Conservation (phyloP, 176 grass and related monocot genomes). For the Avena atlantica region DNA sequence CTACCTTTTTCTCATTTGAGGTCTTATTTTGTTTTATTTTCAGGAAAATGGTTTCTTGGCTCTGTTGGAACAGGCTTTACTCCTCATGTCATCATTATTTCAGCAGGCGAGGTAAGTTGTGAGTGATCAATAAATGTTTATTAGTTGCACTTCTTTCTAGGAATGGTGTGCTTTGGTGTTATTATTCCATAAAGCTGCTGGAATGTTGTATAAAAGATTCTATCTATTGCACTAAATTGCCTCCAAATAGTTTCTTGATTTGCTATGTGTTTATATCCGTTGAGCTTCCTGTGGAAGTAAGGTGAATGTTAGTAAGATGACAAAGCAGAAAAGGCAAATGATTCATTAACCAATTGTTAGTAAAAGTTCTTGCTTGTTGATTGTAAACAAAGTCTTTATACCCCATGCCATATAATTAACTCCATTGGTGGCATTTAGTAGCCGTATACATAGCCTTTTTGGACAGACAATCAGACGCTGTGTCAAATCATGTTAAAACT, state of each 20-base stretch:
- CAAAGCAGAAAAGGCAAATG: neutral
- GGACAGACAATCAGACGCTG: neutral
- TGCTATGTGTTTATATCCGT: neutral
- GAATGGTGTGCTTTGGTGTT: neutral
- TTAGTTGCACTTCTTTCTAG: constrained; percentile 18
- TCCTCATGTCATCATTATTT: constrained; percentile 90
- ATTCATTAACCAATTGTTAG: neutral
- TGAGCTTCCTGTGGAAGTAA: neutral
- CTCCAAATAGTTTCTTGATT: constrained; percentile 12
- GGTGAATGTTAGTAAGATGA: neutral
- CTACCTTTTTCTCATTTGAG: neutral
- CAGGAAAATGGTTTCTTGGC: constrained; percentile 93
- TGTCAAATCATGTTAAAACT: constrained; percentile 8
- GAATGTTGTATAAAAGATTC: neutral
- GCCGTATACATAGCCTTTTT: neutral
- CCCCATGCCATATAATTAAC: neutral
- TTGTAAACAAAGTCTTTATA: neutral
- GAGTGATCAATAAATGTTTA: neutral
- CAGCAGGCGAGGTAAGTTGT: constrained; percentile 74
- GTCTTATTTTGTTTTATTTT: constrained; percentile 30
- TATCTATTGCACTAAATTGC: neutral
- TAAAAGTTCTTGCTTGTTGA: neutral
- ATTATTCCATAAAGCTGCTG: neutral
- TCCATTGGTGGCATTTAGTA: neutral
- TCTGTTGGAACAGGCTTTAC: constrained; percentile 98